phyloP scores from a whole-genome alignment of 108 stramenopile species.

The Stephanodiscus triporus region DNA sequence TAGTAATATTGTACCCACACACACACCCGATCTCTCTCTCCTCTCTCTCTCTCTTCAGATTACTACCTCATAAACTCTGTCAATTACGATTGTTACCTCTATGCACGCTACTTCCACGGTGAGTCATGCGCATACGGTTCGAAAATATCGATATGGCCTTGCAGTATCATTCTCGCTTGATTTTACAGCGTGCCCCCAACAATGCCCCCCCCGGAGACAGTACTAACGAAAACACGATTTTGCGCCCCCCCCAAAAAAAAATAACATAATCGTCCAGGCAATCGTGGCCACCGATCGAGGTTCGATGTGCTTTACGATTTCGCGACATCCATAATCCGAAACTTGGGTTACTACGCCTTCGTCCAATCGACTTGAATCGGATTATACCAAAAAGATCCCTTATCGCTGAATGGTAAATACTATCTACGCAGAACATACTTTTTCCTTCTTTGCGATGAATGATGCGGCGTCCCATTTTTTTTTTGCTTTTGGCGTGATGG shows the following conservation, averaged over 20 bases:
- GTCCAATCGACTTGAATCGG: not conserved
- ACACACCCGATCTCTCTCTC: constrained; percentile 6
- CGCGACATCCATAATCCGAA: constrained; percentile 3
- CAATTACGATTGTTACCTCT: constrained; percentile 74
- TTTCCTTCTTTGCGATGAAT: no score
- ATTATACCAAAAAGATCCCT: no score
- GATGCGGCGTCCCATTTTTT: no score
- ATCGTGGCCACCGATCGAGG: constrained; percentile 26
- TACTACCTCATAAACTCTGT: constrained; percentile 79
- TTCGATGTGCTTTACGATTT: constrained; percentile 10
- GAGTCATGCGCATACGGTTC: constrained; percentile 13
- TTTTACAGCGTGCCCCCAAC: no score
- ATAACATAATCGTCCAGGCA: not conserved
- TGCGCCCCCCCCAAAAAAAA: not conserved
- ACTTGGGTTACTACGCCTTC: not conserved
- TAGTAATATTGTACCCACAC: not conserved
- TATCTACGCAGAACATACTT: no score
- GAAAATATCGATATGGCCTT: not conserved
- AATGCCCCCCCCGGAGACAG: no score
- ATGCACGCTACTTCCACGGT: constrained; percentile 83
- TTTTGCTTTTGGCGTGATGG: no score
- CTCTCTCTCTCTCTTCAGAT: constrained; percentile 27
- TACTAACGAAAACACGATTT: not conserved
- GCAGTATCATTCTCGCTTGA: not conserved
- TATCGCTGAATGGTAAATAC: no score